Percentiles rank a stretch among this genome's conserved stretches.
These are phyloP conservation scores for Coniferiporia sulphurascens DNA, from an alignment of 1,284 basidiomycete genomes.

Conservation along the genomic window DNA sequence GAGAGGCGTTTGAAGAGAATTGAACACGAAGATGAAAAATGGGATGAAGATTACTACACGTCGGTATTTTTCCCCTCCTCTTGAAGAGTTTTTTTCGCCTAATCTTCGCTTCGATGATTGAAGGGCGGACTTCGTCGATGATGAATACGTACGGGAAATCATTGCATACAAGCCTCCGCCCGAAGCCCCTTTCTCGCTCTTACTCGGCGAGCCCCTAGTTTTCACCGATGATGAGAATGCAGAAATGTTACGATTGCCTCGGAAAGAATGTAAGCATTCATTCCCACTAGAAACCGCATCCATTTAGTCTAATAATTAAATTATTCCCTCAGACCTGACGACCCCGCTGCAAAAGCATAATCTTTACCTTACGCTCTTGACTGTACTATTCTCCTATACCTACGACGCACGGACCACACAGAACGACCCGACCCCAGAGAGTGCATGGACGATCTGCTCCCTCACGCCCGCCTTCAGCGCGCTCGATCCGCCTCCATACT, in stretches of 20 bases:
- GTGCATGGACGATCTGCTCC: conserved; percentile 73
- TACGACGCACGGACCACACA: conserved; percentile 75
- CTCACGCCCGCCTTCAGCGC: conserved; percentile 73
- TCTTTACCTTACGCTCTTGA: conserved; percentile 63
- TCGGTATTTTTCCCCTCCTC: conserved; percentile 30
- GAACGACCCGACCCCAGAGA: conserved; percentile 73
- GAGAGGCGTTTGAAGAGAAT: conserved; percentile 48
- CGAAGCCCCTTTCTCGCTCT: conserved; percentile 26
- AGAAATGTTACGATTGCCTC: conserved; percentile 62
- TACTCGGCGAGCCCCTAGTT: conserved; percentile 32
- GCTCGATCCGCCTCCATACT: conserved; percentile 62
- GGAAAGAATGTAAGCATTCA: conserved; percentile 63
- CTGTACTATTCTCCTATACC: conserved; percentile 66
- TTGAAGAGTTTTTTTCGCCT: not conserved
- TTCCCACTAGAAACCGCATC: not conserved
- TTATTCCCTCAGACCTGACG: conserved; percentile 48
- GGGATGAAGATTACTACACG: conserved; percentile 81
- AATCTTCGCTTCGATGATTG: not conserved
- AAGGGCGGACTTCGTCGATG: conserved; percentile 76
- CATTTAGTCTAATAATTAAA: not conserved
- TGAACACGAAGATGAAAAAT: conserved; percentile 64
- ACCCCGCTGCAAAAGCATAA: conserved; percentile 47
- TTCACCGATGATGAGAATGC: conserved; percentile 70
- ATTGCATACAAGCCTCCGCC: conserved; percentile 56
- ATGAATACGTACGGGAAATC: conserved; percentile 66